Base-by-base conservation (phyloP, 768 basidiomycete species). In the Suillus plorans region DNA sequence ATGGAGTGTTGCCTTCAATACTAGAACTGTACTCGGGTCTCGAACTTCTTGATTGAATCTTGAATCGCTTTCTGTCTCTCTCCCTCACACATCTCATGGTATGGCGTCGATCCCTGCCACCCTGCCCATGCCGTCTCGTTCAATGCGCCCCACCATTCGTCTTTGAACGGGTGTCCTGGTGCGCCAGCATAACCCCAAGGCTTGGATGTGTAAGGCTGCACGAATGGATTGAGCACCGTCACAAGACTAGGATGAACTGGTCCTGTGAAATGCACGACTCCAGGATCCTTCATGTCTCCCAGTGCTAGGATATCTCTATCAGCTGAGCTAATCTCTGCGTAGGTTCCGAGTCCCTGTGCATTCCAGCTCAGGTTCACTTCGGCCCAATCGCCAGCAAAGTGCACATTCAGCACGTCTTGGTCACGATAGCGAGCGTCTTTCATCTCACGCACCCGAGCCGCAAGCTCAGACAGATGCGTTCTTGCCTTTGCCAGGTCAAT, bases 261-360 rank as follows among this genome's bases (percentile, higher is more conserved):
- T 2, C 86, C 85, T 3, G 85, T 85, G 73, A 88, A 88, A 68
- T 86, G 86, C 14, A 87, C 82, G 65, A 88, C 80, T 12, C 67
- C 67, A 0, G 84, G 81, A 45, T 82, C 72, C 25, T 71, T 64
- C 79, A 83, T 79, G 37, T 73, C 74, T 8, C 68, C 68, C 44
- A 83, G 66, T 39, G 71, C 65, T 22, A 82, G 63, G 9, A 34
- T 55, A 2, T 76, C 71, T 60, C 84, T 74, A 31, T 84, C 81
- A 6, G 64, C 58, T 13, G 77, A 74, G 12, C 72, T 64, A 47
- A 67, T 69, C 18, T 71, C 69, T 5, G 82, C 83, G 66, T 86
- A 88, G 12, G 85, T 85, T 13, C 84, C 85, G 36, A 86, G 73
- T 5, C 86, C 86, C 58, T 85, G 84, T 4, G 85, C 85, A 63